A percentile compares a stretch with the other conserved stretches of the same genome.
Conservation (phyloP, 2,329 filamentous ascomycete species). For the Ophiostoma fasciatum region DNA sequence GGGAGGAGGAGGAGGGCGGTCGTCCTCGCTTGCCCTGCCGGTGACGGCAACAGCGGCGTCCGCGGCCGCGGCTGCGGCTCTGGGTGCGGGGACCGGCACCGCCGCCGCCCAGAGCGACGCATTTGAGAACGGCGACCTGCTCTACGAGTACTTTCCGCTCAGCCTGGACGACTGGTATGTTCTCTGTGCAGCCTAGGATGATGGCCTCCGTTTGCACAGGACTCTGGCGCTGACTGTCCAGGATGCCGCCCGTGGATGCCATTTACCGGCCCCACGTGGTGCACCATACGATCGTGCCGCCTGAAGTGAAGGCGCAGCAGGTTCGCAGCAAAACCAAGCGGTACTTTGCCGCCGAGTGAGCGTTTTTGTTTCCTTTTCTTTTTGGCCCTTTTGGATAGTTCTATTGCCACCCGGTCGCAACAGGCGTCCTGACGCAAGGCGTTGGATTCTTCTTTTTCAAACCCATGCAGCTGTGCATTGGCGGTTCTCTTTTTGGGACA, state of each 20-base stretch:
- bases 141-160: constrained; percentile 92
- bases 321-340: constrained; percentile 51
- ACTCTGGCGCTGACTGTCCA: constrained; percentile 14
- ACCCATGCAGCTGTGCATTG: too few relatives aligned
- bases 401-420: too few relatives aligned
- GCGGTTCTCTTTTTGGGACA: too few relatives aligned
- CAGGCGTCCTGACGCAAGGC: too few relatives aligned
- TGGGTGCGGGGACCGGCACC: constrained; percentile 14
- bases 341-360: constrained; percentile 54
- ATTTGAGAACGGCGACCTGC: constrained; percentile 61
- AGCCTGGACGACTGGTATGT: constrained; percentile 72
- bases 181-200: too few relatives aligned
- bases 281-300: constrained; percentile 64
- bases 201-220: too few relatives aligned
- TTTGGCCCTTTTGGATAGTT: too few relatives aligned
- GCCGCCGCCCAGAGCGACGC: constrained; percentile 29
- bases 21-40: background rate
- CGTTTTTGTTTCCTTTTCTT: too few relatives aligned
- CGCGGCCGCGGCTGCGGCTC: constrained; percentile 14
- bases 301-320: constrained; percentile 55
- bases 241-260: constrained; percentile 78
- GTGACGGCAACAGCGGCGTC: background rate
- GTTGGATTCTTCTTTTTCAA: too few relatives aligned
- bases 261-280: constrained; percentile 88
- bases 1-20: background rate